Evolutionary conservation across 1,139 yeast species (phyloP), one percentile per base, ranked within the genome.

Genomic region (Saccharomyces hybrid): DNA sequence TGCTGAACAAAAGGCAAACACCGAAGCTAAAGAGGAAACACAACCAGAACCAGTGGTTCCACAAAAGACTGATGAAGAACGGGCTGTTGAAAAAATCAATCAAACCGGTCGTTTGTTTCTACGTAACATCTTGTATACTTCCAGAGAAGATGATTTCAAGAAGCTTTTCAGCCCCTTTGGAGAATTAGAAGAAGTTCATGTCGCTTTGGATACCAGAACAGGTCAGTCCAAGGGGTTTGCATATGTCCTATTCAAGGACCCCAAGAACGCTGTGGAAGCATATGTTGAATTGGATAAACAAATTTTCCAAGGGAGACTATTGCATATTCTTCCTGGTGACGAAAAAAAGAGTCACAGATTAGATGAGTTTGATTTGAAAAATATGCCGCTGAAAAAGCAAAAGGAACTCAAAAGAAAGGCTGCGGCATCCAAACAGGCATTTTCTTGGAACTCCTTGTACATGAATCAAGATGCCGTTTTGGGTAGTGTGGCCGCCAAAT

Each of bases 141-240:
- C 96, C 2, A 80, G 86, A 0, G 98, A 91, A 68, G 81, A 80
- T 1, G 99, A 93, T 54, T 85, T 90, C 66, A 73, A 75, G 47
- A 72, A 76, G 1, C 73, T 90, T 27, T 70, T 71, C 50, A 48
- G 62, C 27, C 64, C 67, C 19, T 75, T 60, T 60, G 95, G 95
- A 11, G 69, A 75, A 3, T 72, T 86, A 49, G 84, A 82, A 60
- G 93, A 86, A 71, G 96, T 90, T 0, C 99, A 93, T 70, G 75
- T 93, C 61, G 97, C 99, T 0, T 73, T 90, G 44, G 98, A 93
- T 67, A 86, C 96, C 2, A 80, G 95, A 71, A 88, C 95, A 0
- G 95, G 95, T 7, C 82, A 84, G 63, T 86, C 97, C 1, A 93
- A 93, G 70, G 99, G 99, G 0, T 89, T 89, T 70, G 97, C 95